phyloP scores from a whole-genome alignment of 192 early-diverging fungal genomes.

The Spizellomyces sp. region DNA sequence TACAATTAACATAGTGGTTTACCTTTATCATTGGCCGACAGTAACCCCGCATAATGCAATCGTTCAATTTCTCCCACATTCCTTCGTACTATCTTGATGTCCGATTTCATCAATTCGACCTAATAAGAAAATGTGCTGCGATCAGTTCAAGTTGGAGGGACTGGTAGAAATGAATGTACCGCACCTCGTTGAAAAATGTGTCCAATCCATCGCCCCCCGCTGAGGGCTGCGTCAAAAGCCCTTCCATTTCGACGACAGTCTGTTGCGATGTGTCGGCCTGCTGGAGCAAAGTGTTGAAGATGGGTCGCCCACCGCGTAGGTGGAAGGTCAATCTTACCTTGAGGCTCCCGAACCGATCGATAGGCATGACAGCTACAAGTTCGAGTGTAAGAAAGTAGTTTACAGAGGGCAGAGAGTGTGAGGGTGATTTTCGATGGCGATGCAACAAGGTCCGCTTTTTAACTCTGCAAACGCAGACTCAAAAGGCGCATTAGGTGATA shows the following conservation, averaged over 20 bases:
- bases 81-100: background rate
- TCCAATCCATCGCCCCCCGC: background rate
- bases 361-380: background rate
- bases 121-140: background rate
- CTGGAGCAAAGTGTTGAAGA: background rate
- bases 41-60: background rate
- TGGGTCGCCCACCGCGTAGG: background rate
- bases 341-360: background rate
- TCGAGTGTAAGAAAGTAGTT: no score
- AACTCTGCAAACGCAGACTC: no score
- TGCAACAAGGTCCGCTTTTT: no score
- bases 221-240: background rate
- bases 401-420: no score
- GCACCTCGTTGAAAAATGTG: background rate
- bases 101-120: constrained; percentile 1
- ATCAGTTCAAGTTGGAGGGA: background rate
- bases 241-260: background rate
- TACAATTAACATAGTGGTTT: background rate
- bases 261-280: background rate
- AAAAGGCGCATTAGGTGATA: no score
- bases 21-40: background rate
- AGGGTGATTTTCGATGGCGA: no score
- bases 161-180: background rate
- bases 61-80: background rate
- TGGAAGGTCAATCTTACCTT: background rate